Conservation (phyloP, 305 asterid species). For the Fraxinus greggii region DNA sequence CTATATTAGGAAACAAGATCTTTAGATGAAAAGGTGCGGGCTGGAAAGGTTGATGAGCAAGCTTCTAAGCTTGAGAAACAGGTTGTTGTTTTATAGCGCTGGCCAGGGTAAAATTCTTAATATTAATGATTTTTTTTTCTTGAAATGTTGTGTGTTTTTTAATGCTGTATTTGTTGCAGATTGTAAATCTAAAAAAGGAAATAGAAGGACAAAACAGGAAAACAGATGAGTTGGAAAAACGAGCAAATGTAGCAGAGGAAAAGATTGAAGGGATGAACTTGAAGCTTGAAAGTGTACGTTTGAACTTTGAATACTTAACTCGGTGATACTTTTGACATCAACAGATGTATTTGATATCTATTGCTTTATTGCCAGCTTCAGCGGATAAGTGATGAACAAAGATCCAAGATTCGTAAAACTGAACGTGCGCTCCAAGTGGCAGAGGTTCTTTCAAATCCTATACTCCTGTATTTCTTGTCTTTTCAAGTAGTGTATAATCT, state of each 20-base stretch:
- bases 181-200: slow-evolving; percentile 37
- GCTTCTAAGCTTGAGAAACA: slow-evolving; percentile 44
- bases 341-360: background rate
- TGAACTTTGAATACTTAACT: slow-evolving; percentile 2
- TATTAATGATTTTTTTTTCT: background rate
- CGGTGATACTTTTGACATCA: background rate
- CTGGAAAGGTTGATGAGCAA: slow-evolving; percentile 33
- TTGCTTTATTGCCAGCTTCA: slow-evolving; percentile 37
- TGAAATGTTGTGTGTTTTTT: background rate
- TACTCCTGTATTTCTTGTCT: background rate
- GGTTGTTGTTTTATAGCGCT: slow-evolving; percentile 25
- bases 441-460: slow-evolving; percentile 35
- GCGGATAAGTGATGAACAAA: slow-evolving; percentile 42
- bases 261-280: slow-evolving; percentile 36
- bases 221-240: slow-evolving; percentile 34
- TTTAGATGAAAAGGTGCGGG: slow-evolving; percentile 28
- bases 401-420: slow-evolving; percentile 37
- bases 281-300: slow-evolving; percentile 45
- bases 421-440: slow-evolving; percentile 46
- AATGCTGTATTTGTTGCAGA: slow-evolving; percentile 27
- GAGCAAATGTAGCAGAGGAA: slow-evolving; percentile 35
- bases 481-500: background rate
- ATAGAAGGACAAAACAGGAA: slow-evolving; percentile 40
- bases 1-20: slow-evolving; percentile 34
- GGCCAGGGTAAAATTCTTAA: background rate